Percentiles rank a stretch among this genome's conserved stretches.
Evolutionary conservation across 495 filamentous ascomycete genomes (phyloP).

Genomic region (Daldinia grandis): DNA sequence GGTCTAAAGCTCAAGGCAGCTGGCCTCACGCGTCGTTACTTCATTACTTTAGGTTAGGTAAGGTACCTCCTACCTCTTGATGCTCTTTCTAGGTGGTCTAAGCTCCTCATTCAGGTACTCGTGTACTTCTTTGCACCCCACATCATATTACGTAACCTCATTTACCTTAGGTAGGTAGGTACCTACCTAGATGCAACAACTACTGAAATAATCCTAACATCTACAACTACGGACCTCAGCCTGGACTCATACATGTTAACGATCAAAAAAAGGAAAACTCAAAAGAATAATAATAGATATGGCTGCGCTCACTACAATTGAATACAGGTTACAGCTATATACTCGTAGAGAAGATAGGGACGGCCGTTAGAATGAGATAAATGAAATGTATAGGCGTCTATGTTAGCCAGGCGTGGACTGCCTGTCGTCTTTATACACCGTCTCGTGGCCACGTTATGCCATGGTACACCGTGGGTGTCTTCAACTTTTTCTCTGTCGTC

Average conservation of each 20-base stretch:
- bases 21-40: constrained; percentile 46
- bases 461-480: constrained; percentile 15
- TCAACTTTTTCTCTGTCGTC: constrained; percentile 6
- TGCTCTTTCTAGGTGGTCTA: constrained; percentile 14
- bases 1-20: constrained; percentile 45
- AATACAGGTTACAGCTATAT: constrained; percentile 35
- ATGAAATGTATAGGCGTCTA: constrained; percentile 32
- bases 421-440: constrained; percentile 35
- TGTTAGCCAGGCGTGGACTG: constrained; percentile 25
- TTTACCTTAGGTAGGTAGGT: not conserved
- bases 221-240: not conserved
- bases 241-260: not conserved
- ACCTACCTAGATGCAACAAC: too few relatives aligned
- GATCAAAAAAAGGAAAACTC: not conserved
- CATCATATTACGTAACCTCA: not conserved
- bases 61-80: not conserved
- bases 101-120: constrained; percentile 23
- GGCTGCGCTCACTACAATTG: constrained; percentile 35
- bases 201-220: not conserved
- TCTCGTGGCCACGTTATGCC: constrained; percentile 40
- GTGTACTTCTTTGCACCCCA: constrained; percentile 6
- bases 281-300: constrained; percentile 3
- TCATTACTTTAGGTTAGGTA: too few relatives aligned
- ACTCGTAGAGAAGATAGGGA: constrained; percentile 25
- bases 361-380: constrained; percentile 25